phyloP scores from a whole-genome alignment of 108 stramenopile species.

The Cyclostephanos tholiformis region DNA sequence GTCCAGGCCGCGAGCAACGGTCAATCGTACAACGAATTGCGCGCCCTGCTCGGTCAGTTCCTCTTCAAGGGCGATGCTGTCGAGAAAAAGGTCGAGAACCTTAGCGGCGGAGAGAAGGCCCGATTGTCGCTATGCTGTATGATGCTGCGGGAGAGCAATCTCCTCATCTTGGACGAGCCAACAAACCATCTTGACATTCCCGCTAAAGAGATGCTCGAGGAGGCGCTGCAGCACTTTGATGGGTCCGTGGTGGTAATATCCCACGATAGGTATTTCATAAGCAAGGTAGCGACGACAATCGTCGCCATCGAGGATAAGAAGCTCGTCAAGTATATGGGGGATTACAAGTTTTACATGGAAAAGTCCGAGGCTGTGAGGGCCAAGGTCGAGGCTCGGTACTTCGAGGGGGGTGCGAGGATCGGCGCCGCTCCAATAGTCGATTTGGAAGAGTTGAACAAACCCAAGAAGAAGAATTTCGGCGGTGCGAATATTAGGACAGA shows the following conservation, averaged over 20 bases:
- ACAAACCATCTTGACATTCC: slow-evolving; percentile 89
- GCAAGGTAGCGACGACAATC: slow-evolving; percentile 92
- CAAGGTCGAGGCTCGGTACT: slow-evolving; percentile 88
- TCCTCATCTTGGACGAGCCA: slow-evolving; percentile 92
- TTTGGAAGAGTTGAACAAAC: slow-evolving; percentile 58
- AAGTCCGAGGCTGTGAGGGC: slow-evolving; percentile 76
- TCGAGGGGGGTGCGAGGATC: slow-evolving; percentile 75
- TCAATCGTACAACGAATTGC: slow-evolving; percentile 90
- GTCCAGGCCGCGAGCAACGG: slow-evolving; percentile 76
- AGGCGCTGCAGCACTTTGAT: slow-evolving; percentile 93
- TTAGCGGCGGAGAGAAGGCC: slow-evolving; percentile 97
- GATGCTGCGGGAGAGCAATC: slow-evolving; percentile 92
- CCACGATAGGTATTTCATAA: slow-evolving; percentile 98
- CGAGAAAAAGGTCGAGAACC: slow-evolving; percentile 84
- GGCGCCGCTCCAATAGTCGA: slow-evolving; percentile 75
- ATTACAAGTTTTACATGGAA: slow-evolving; percentile 96
- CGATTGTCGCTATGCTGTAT: slow-evolving; percentile 91
- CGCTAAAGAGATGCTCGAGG: slow-evolving; percentile 98
- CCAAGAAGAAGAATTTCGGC: slow-evolving; percentile 91
- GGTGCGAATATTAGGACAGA: slow-evolving; percentile 86
- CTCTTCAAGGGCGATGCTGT: slow-evolving; percentile 95
- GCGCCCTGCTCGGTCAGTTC: slow-evolving; percentile 93
- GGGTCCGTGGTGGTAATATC: slow-evolving; percentile 93
- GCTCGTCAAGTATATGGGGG: slow-evolving; percentile 86
- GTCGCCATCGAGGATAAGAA: slow-evolving; percentile 92